A percentile compares a stretch with the other conserved stretches of the same genome.
phyloP scores from a whole-genome alignment of 805 yeast species.

The Cyberlindnera americana region DNA sequence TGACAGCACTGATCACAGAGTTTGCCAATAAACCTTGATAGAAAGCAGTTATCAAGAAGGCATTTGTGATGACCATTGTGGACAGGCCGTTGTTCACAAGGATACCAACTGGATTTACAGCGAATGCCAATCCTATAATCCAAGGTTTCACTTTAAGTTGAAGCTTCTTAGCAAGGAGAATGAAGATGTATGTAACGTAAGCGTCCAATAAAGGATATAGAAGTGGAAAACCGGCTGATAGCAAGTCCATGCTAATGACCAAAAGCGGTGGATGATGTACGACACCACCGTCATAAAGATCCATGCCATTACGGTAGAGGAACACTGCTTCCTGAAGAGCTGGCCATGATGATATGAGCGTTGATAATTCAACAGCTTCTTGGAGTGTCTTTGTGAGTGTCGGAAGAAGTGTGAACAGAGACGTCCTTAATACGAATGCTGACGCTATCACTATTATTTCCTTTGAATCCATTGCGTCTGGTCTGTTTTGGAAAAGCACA shows the following conservation, averaged over 20 bases:
- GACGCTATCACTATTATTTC: constrained; percentile 15
- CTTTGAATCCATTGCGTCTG: constrained; percentile 4
- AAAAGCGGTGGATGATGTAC: constrained; percentile 83
- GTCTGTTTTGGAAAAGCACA: too few species aligned
- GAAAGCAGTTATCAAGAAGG: constrained; percentile 47
- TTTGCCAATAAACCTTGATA: constrained; percentile 41
- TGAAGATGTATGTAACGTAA: constrained; percentile 50
- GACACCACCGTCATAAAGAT: constrained; percentile 80
- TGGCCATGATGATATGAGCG: constrained; percentile 70
- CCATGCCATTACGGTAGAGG: constrained; percentile 49
- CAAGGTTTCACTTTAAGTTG: constrained; percentile 31
- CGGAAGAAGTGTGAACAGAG: constrained; percentile 18
- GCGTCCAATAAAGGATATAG: constrained; percentile 61
- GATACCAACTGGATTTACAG: constrained; percentile 78
- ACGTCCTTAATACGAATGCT: constrained; percentile 18
- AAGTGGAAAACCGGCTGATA: constrained; percentile 26
- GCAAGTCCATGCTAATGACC: constrained; percentile 42
- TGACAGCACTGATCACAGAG: constrained; percentile 40
- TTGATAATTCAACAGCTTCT: constrained; percentile 55
- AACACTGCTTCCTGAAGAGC: constrained; percentile 65
- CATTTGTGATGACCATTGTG: constrained; percentile 56
- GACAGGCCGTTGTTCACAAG: constrained; percentile 68
- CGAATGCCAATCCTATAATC: constrained; percentile 58
- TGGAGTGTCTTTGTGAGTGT: constrained; percentile 19
- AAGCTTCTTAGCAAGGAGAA: constrained; percentile 41